A percentile compares a stretch with the other conserved stretches of the same genome.
These are phyloP conservation scores for Stromatinia cepivora DNA, from an alignment of 2,329 filamentous ascomycete species.

Conservation along the genomic window DNA sequence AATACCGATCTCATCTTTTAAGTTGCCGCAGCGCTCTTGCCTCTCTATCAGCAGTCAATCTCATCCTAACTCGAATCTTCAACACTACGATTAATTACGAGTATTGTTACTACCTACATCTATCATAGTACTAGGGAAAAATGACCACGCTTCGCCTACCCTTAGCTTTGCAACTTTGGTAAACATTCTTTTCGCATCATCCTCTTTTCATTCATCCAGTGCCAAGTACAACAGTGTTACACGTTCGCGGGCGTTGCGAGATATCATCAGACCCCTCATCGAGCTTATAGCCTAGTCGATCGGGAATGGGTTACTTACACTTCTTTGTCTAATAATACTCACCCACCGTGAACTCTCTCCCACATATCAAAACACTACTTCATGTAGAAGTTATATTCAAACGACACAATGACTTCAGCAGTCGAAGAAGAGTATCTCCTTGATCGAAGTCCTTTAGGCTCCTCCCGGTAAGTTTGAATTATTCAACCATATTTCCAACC, in stretches of 20 bases:
- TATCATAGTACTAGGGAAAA: too few species aligned
- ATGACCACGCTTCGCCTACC: not conserved
- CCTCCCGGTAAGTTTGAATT: conserved; percentile 9
- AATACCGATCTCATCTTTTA: too few species aligned
- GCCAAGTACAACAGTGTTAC: too few species aligned
- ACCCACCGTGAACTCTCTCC: accelerated
- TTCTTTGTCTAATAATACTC: not conserved
- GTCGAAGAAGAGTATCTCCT: conserved; percentile 4
- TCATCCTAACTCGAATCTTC: too few species aligned
- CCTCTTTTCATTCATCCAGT: too few species aligned
- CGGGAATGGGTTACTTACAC: too few species aligned
- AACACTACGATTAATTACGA: too few species aligned
- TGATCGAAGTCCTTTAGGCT: not conserved
- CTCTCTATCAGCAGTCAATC: too few species aligned
- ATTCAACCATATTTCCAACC: not conserved
- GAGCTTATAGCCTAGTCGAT: not conserved
- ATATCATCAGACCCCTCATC: not conserved
- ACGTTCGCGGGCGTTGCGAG: too few species aligned
- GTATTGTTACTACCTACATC: too few species aligned
- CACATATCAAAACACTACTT: not conserved
- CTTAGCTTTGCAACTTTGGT: not conserved
- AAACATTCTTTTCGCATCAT: too few species aligned
- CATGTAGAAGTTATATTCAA: not conserved
- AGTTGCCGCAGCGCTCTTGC: too few species aligned
- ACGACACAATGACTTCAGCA: conserved; percentile 7